Evolutionary conservation across 2,329 filamentous ascomycete genomes (phyloP).

Genomic region (Phaeosphaeria sp.): DNA sequence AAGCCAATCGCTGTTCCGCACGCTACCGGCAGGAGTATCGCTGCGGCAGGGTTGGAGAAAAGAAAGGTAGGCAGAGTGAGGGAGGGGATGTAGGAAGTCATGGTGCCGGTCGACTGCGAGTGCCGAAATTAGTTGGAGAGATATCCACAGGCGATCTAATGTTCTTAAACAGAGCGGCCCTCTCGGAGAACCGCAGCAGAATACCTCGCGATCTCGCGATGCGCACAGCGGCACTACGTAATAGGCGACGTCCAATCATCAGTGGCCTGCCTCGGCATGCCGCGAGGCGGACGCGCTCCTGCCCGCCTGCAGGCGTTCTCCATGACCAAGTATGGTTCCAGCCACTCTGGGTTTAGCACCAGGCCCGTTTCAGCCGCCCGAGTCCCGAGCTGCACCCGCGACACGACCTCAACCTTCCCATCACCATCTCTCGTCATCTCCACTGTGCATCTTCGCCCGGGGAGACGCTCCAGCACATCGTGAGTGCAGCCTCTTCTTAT

Average conservation of each 20-base stretch:
- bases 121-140: slow-evolving; percentile 1
- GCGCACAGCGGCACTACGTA: not conserved
- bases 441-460: slow-evolving; percentile 26
- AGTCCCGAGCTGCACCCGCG: slow-evolving; percentile 23
- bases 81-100: slow-evolving; percentile 82
- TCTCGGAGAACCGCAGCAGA: not conserved
- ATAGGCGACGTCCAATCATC: slow-evolving; percentile 18
- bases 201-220: slow-evolving; percentile 14
- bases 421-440: slow-evolving; percentile 32
- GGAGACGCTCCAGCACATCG: slow-evolving; percentile 44
- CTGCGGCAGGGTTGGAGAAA: slow-evolving; percentile 74
- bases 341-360: slow-evolving; percentile 17
- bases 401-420: slow-evolving; percentile 28
- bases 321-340: slow-evolving; percentile 7
- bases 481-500: slow-evolving; percentile 47
- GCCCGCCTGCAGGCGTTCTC: slow-evolving; percentile 28
- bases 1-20: slow-evolving; percentile 78
- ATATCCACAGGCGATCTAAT: not conserved
- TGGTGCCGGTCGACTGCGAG: slow-evolving; percentile 50
- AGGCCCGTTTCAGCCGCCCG: slow-evolving; percentile 28
- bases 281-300: slow-evolving; percentile 20
- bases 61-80: slow-evolving; percentile 75
- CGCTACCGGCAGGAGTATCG: slow-evolving; percentile 77
- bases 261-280: slow-evolving; percentile 11
- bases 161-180: not conserved